Conservation (phyloP, 495 filamentous ascomycete species). For the Pyronema omphalodes region DNA sequence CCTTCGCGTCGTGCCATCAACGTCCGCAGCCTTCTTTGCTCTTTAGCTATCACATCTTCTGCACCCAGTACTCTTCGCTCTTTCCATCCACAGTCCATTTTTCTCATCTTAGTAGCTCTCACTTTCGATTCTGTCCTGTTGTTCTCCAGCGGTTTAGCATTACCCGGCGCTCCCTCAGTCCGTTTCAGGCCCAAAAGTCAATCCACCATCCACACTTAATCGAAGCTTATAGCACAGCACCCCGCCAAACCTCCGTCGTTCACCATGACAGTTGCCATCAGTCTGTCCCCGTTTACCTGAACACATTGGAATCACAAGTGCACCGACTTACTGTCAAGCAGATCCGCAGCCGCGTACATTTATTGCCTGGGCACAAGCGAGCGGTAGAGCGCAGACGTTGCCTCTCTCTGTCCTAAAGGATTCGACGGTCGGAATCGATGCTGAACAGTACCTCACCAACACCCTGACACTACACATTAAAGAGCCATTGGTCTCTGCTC, state of each 20-base stretch:
- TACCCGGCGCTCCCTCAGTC: not conserved
- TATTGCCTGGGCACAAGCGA: slow-evolving; percentile 36
- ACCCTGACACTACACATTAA: slow-evolving; percentile 48
- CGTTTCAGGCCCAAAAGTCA: not conserved
- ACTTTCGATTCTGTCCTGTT: not conserved
- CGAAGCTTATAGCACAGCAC: not conserved
- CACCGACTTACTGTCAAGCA: not conserved
- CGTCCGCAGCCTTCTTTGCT: too few relatives aligned
- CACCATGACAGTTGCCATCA: slow-evolving; percentile 2
- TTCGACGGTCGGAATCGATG: slow-evolving; percentile 67
- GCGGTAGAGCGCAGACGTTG: slow-evolving; percentile 34
- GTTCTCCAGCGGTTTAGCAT: not conserved
- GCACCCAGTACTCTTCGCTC: not conserved
- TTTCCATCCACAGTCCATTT: not conserved
- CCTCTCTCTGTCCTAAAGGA: slow-evolving; percentile 49
- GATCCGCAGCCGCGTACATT: slow-evolving; percentile 35
- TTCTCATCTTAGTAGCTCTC: not conserved
- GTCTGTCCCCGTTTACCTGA: not conserved
- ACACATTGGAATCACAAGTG: not conserved
- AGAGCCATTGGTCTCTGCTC: slow-evolving; percentile 73
- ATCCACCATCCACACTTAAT: not conserved
- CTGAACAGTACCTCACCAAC: slow-evolving; percentile 64
- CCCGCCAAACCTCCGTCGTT: slow-evolving; percentile 1
- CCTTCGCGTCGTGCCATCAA: not conserved
- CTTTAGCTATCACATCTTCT: not conserved